Evolutionary conservation across 2,329 filamentous ascomycete genomes (phyloP).

Genomic region (Lithohypha guttulata): DNA sequence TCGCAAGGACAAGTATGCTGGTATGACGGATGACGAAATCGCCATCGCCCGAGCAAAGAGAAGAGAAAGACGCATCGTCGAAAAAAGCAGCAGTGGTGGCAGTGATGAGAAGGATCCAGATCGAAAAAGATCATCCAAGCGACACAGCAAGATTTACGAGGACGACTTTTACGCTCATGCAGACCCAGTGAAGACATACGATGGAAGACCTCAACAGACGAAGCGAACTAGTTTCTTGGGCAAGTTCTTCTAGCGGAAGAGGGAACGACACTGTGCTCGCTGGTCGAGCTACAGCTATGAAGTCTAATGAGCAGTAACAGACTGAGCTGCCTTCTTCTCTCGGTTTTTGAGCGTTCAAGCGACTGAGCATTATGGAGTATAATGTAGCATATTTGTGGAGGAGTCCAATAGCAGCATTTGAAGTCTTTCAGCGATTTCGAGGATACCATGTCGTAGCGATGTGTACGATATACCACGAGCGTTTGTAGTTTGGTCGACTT

Average conservation of each 20-base stretch:
- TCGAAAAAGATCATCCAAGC: constrained; percentile 10
- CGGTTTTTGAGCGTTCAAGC: constrained; percentile 2
- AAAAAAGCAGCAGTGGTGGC: constrained; percentile 19
- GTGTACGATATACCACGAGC: no score
- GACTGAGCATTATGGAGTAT: no score
- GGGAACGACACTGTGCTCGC: neutral
- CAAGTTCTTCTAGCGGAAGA: constrained; percentile 14
- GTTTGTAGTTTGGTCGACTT: no score
- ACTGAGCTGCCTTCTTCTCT: neutral
- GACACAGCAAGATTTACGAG: constrained; percentile 12
- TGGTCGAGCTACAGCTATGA: neutral
- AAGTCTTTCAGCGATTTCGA: no score
- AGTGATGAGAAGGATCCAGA: constrained; percentile 17
- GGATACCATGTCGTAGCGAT: no score
- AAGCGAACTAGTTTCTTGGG: constrained; percentile 21
- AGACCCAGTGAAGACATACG: constrained; percentile 20
- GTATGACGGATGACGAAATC: constrained; percentile 30
- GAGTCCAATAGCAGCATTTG: no score
- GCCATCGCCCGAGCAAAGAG: constrained; percentile 27
- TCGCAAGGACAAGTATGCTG: constrained; percentile 32
- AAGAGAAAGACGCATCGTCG: constrained; percentile 11
- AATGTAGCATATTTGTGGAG: no score
- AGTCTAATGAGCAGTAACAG: neutral
- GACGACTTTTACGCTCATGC: constrained; percentile 18
- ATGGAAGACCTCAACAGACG: constrained; percentile 18